These are phyloP conservation scores for Cladophialophora psammophila DNA, from an alignment of 2,329 filamentous ascomycete species.

Conservation along the genomic window DNA sequence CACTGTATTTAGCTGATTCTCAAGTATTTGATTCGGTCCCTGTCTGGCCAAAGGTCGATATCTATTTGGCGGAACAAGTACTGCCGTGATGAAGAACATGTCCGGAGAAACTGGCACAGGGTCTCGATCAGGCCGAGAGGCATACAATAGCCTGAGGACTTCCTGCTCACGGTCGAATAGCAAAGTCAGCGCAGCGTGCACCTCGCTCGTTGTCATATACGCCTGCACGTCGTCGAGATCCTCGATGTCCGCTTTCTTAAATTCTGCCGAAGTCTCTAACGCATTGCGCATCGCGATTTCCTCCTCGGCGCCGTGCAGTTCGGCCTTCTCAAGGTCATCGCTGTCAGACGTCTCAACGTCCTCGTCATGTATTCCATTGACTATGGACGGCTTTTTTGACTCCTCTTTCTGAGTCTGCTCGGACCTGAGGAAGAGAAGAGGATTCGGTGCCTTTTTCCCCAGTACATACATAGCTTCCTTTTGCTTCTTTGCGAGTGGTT, in stretches of 20 bases:
- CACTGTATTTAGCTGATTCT: constrained; percentile 85
- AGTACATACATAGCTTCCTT: constrained; percentile 75
- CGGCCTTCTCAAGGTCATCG: constrained; percentile 59
- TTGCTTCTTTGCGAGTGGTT: constrained; percentile 73
- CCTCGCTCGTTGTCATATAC: constrained; percentile 83
- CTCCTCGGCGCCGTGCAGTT: constrained; percentile 65
- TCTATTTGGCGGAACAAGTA: constrained; percentile 90
- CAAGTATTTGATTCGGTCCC: constrained; percentile 80
- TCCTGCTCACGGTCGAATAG: constrained; percentile 90
- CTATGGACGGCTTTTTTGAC: constrained; percentile 36
- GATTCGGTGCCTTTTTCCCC: constrained; percentile 73
- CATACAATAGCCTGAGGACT: constrained; percentile 83
- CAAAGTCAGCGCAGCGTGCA: constrained; percentile 76
- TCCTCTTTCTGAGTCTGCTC: constrained; percentile 53
- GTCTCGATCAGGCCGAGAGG: constrained; percentile 71
- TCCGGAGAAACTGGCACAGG: constrained; percentile 70
- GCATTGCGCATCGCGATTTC: constrained; percentile 62
- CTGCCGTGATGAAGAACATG: constrained; percentile 90
- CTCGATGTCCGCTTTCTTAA: constrained; percentile 45
- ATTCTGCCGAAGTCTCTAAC: constrained; percentile 44
- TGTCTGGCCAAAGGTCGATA: constrained; percentile 87
- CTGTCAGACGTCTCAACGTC: constrained; percentile 52
- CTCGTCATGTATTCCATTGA: constrained; percentile 52
- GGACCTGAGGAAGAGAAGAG: constrained; percentile 67
- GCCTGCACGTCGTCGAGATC: constrained; percentile 63